Evolutionary conservation across 2,329 filamentous ascomycete genomes (phyloP).

Genomic region (Scedosporium apiospermum): DNA sequence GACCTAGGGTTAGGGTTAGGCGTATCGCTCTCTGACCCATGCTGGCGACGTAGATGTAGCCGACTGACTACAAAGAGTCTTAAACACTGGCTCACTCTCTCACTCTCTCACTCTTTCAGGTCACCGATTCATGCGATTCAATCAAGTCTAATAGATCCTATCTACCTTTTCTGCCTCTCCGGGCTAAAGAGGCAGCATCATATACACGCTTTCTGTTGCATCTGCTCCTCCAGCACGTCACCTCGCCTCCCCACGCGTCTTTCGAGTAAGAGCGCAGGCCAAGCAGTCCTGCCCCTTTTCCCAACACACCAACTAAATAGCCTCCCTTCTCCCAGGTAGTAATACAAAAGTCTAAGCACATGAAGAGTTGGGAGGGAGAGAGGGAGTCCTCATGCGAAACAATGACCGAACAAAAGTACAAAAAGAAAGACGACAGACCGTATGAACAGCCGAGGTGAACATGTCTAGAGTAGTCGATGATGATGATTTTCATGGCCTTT

Average conservation of each 20-base stretch:
- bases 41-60: too few species aligned
- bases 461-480: too few species aligned
- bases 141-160: neutral
- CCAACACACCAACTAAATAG: too few species aligned
- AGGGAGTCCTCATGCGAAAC: neutral
- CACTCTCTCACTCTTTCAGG: neutral
- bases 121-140: conserved; percentile 2
- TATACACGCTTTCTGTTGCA: neutral
- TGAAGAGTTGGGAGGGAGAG: conserved; percentile 3
- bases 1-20: too few species aligned
- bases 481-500: too few species aligned
- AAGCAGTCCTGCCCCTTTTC: neutral
- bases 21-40: too few species aligned
- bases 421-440: neutral
- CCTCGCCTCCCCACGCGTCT: neutral
- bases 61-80: too few species aligned
- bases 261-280: neutral
- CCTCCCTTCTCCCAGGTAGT: conserved; percentile 2
- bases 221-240: neutral
- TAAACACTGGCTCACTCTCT: too few species aligned
- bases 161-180: neutral
- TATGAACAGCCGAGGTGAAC: neutral
- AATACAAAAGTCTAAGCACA: conserved; percentile 2
- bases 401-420: neutral
- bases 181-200: neutral